phyloP scores from a whole-genome alignment of 2,329 filamentous ascomycete species.

The Chrysoporthe austroafricana region DNA sequence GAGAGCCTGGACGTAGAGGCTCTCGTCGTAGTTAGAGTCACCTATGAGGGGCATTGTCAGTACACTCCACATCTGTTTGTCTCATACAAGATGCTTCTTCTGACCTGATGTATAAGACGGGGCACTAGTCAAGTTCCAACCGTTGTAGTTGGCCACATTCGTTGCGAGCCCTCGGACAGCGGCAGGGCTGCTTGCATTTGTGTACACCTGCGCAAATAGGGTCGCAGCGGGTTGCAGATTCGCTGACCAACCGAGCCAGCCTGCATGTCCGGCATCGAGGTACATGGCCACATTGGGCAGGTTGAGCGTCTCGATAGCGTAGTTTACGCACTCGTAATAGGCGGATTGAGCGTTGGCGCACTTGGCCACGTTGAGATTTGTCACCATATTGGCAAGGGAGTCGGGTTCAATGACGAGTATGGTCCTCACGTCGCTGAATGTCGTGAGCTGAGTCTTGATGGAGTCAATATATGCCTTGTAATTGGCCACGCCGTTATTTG shows the following conservation, averaged over 20 bases:
- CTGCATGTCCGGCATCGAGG: constrained; percentile 60
- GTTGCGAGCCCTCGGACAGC: constrained; percentile 59
- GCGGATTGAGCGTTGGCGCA: constrained; percentile 51
- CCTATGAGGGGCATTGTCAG: constrained; percentile 34
- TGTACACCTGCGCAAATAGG: constrained; percentile 53
- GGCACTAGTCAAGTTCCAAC: constrained; percentile 45
- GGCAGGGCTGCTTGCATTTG: constrained; percentile 51
- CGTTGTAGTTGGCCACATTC: constrained; percentile 64
- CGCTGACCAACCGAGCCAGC: constrained; percentile 62
- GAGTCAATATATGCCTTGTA: constrained; percentile 61
- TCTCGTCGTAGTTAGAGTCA: constrained; percentile 56
- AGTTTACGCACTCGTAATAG: constrained; percentile 54
- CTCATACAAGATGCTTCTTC: constrained; percentile 15
- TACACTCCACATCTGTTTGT: background rate
- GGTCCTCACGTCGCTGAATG: constrained; percentile 48
- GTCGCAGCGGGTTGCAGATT: constrained; percentile 55
- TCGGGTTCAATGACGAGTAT: constrained; percentile 59
- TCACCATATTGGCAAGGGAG: constrained; percentile 62
- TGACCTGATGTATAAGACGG: constrained; percentile 37
- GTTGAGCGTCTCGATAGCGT: constrained; percentile 56
- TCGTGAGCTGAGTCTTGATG: constrained; percentile 46
- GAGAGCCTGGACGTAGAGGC: constrained; percentile 65
- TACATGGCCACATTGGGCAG: constrained; percentile 62
- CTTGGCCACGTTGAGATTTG: constrained; percentile 56
- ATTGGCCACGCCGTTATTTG: constrained; percentile 53